Conservation (phyloP, 352 stramenopile genomes). For the Phytophthora foliorum region DNA sequence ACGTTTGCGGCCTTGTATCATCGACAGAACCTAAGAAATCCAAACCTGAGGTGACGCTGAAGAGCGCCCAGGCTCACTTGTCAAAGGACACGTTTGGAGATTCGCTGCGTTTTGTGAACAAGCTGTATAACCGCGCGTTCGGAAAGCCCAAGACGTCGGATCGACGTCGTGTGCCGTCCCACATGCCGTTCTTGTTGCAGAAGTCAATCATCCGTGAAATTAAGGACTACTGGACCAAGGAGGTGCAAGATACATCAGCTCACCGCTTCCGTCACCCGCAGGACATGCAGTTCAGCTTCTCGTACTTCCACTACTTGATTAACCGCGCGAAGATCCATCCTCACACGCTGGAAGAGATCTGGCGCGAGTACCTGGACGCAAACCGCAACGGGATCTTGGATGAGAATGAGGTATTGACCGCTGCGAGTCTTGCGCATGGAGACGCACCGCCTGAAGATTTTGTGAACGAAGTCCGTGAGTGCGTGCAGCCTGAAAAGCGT, state of each 20-base stretch:
- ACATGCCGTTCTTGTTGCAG: slow-evolving; percentile 96
- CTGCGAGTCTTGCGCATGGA: slow-evolving; percentile 83
- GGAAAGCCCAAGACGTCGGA: slow-evolving; percentile 61
- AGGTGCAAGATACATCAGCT: slow-evolving; percentile 80
- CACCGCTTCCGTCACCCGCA: slow-evolving; percentile 93
- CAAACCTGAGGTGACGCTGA: slow-evolving; percentile 32
- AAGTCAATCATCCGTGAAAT: slow-evolving; percentile 91
- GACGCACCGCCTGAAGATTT: slow-evolving; percentile 78
- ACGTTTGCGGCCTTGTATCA: slow-evolving; percentile 56
- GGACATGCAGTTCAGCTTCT: slow-evolving; percentile 97
- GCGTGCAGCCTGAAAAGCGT: slow-evolving; percentile 73
- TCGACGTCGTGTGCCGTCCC: slow-evolving; percentile 90
- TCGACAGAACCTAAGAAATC: slow-evolving; percentile 6
- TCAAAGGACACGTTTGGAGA: slow-evolving; percentile 94
- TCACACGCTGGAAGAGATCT: slow-evolving; percentile 85
- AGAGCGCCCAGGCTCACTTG: slow-evolving; percentile 58
- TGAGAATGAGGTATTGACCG: slow-evolving; percentile 92
- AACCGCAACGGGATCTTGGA: slow-evolving; percentile 93
- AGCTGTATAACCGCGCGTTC: slow-evolving; percentile 92
- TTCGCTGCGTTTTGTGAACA: slow-evolving; percentile 94
- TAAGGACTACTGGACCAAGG: slow-evolving; percentile 79
- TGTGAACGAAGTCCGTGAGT: slow-evolving; percentile 73
- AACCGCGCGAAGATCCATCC: slow-evolving; percentile 87
- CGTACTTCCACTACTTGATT: slow-evolving; percentile 96
- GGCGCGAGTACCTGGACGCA: slow-evolving; percentile 89